phyloP scores from a whole-genome alignment of 768 basidiomycete species.

The Kwoniella dendrophila region DNA sequence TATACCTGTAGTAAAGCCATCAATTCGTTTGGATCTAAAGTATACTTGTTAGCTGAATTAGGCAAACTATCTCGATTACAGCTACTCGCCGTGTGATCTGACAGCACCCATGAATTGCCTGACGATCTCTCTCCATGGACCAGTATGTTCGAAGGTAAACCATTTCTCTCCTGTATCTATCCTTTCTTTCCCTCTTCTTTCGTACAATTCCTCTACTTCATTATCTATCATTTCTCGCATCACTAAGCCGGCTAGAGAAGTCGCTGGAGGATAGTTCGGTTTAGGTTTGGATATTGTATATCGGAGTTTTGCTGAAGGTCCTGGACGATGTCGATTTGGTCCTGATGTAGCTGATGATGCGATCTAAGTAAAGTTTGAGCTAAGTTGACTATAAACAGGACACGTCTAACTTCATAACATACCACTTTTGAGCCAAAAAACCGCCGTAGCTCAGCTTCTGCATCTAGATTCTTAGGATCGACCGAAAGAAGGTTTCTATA shows the following conservation, averaged over 20 bases:
- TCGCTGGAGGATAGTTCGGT: conserved; percentile 68
- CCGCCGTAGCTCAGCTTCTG: conserved; percentile 84
- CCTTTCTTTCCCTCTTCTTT: conserved; percentile 51
- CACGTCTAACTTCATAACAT: conserved; percentile 58
- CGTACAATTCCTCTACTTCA: conserved; percentile 61
- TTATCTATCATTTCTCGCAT: conserved; percentile 64
- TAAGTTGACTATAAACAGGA: too few relatives aligned
- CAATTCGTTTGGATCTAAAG: conserved; percentile 60
- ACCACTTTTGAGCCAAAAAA: conserved; percentile 94
- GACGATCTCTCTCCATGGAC: conserved; percentile 78
- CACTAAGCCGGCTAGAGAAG: conserved; percentile 65
- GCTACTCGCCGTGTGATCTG: conserved; percentile 72
- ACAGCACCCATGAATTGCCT: conserved; percentile 79
- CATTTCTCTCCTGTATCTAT: conserved; percentile 66
- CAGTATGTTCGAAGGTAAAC: conserved; percentile 87
- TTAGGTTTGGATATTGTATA: conserved; percentile 79
- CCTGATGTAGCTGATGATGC: conserved; percentile 55
- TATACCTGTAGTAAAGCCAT: conserved; percentile 72
- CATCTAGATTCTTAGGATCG: conserved; percentile 78
- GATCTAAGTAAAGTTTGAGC: conserved; percentile 17
- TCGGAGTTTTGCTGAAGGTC: conserved; percentile 55
- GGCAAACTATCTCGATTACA: not conserved
- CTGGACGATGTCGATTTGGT: conserved; percentile 47
- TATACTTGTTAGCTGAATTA: not conserved
- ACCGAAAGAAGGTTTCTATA: conserved; percentile 66